Conservation (phyloP, 805 yeast genomes). For the Lachancea sp. region DNA sequence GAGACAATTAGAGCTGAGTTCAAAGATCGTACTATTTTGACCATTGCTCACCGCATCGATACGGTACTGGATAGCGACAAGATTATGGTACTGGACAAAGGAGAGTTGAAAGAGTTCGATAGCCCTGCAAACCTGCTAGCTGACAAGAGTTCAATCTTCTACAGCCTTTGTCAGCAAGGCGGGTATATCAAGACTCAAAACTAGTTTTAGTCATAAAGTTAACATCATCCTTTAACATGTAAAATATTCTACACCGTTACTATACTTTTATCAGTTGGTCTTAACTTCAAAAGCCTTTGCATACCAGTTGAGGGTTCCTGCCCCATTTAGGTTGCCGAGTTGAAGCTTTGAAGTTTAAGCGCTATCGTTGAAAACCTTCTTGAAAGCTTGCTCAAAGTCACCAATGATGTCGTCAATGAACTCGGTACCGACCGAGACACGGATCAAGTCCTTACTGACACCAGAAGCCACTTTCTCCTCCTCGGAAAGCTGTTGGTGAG, state of each 20-base stretch:
- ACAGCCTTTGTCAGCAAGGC: conserved; percentile 48
- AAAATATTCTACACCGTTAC: background rate
- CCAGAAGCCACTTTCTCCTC: conserved; percentile 79
- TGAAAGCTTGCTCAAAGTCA: conserved; percentile 84
- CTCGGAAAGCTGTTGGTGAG: conserved; percentile 84
- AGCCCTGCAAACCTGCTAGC: conserved; percentile 48
- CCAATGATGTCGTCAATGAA: conserved; percentile 83
- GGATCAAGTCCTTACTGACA: conserved; percentile 80
- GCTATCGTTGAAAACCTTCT: conserved; percentile 39
- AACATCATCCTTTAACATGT: background rate
- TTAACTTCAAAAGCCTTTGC: background rate
- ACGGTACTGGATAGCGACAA: conserved; percentile 82
- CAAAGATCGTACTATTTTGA: conserved; percentile 68
- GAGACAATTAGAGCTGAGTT: conserved; percentile 72
- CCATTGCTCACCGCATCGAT: conserved; percentile 85
- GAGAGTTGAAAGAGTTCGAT: conserved; percentile 73
- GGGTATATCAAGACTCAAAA: conserved; percentile 29
- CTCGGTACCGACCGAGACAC: conserved; percentile 89
- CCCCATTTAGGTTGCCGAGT: background rate
- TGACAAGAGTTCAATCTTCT: conserved; percentile 42
- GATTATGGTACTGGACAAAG: conserved; percentile 68
- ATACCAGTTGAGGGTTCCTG: background rate
- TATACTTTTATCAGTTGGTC: background rate
- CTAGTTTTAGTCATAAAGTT: background rate
- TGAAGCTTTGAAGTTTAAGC: background rate